A percentile compares a stretch with the other conserved stretches of the same genome.
These are phyloP conservation scores for Apium graveolens DNA, from an alignment of 129 eudicot genomes.

Conservation along the genomic window DNA sequence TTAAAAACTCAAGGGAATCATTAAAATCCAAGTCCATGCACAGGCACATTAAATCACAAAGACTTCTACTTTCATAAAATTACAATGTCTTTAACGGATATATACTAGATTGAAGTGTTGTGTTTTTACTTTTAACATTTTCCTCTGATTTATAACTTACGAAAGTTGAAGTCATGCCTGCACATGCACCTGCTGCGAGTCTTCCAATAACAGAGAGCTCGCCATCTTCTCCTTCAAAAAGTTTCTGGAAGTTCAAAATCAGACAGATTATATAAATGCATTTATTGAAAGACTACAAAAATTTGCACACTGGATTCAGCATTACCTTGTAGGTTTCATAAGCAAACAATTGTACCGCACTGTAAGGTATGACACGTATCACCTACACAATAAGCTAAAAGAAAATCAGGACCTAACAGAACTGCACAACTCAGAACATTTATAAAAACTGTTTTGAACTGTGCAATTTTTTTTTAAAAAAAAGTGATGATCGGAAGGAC, in stretches of 20 bases:
- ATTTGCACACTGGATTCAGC: constrained; percentile 5
- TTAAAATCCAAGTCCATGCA: background rate
- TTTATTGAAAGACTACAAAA: background rate
- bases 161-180: constrained; percentile 89
- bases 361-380: constrained; percentile 83
- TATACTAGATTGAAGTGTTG: background rate
- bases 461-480: too few species aligned
- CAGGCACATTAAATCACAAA: background rate
- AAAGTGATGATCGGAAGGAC: constrained; percentile 24
- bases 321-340: constrained; percentile 84
- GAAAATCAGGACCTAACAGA: background rate
- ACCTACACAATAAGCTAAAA: constrained; percentile 36
- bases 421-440: background rate
- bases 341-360: constrained; percentile 87
- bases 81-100: background rate
- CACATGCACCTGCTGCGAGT: constrained; percentile 98
- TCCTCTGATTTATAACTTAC: constrained; percentile 24
- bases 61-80: background rate
- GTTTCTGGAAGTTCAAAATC: constrained; percentile 37
- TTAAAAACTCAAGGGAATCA: constrained; percentile 7
- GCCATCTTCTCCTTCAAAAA: constrained; percentile 57
- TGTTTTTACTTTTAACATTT: background rate
- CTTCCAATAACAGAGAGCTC: constrained; percentile 76
- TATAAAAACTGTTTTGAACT: background rate
- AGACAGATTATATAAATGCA: constrained; percentile 14